Evolutionary conservation across 2,329 filamentous ascomycete species (phyloP), one percentile per base, ranked within the genome.

Genomic region (Diaporthe sp.): DNA sequence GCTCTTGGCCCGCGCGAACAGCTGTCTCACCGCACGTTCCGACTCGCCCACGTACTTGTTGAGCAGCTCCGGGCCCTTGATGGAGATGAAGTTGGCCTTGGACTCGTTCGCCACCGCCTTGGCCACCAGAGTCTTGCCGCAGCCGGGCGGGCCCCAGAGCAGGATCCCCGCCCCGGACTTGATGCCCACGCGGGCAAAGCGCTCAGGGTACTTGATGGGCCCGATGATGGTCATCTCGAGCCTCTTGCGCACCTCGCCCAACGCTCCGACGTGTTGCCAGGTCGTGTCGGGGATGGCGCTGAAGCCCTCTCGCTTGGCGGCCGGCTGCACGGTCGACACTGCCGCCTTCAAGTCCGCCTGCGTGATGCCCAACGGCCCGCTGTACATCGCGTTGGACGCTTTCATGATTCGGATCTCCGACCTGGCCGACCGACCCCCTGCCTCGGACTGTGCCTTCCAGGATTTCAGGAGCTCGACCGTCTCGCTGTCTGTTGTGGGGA

Each of bases 11-110:
- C 96, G 93, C 77, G 92, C 91, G 83, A 99, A 99, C 0, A 98
- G 93, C 81, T 97, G 95, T 30, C 97, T 92, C 1, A 99, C 94
- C 0, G 96, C 94, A 15, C 96, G 93, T 84, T 99, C 97, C 9
- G 94, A 97, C 84, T 99, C 97, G 78, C 97, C 97, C 13, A 99
- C 96, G 81, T 96, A 99, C 84, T 98, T 99, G 87, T 98, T 98
- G 59, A 99, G 89, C 13, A 99, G 88, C 82, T 99, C 97, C 0
- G 97, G 97, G 0, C 97, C 97, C 83, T 98, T 98, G 84, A 99
- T 95, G 70, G 95, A 95, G 83, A 99, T 99, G 86, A 99, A 99
- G 83, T 98, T 98, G 63, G 97, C 97, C 82, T 96, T 95, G 10
- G 94, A 96, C 82, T 98, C 95, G 82, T 97, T 97, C 72, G 97